Percentiles rank a stretch among this genome's conserved stretches.
Conservation (phyloP, 441 rosid species). For the Pelargonium citronellum region DNA sequence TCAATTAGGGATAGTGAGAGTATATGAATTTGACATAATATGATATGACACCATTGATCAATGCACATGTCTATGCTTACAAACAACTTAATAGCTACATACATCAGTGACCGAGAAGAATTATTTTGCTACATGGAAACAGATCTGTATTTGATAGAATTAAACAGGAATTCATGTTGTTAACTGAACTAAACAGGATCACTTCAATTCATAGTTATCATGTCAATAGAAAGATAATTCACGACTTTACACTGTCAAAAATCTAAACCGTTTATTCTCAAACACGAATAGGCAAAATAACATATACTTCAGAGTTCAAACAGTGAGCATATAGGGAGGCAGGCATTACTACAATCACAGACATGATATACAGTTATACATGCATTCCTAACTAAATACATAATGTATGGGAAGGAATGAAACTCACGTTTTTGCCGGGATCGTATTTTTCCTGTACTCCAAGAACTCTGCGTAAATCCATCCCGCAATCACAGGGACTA, state of each 20-base stretch:
- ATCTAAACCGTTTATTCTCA: too few species aligned
- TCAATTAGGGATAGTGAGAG: too few species aligned
- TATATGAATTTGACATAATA: neutral
- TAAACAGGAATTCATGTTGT: neutral
- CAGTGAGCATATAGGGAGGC: neutral
- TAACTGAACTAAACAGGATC: neutral
- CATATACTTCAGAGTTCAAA: neutral
- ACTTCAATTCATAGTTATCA: neutral
- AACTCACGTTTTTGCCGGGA: constrained; percentile 68
- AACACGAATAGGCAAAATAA: neutral
- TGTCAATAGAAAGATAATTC: neutral
- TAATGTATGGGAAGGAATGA: neutral
- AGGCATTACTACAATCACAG: neutral
- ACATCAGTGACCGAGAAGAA: neutral
- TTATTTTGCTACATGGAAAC: neutral
- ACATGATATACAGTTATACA: constrained; percentile 5
- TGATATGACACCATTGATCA: neutral
- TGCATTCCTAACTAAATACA: neutral
- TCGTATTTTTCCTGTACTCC: constrained; percentile 54
- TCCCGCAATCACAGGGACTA: constrained; percentile 67
- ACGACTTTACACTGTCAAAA: neutral
- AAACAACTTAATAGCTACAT: neutral
- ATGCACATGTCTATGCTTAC: neutral
- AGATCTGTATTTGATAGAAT: neutral
- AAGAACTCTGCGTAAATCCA: constrained; percentile 85